Conservation (phyloP, 495 filamentous ascomycete genomes). For the Hapsidospora chrysogenum region DNA sequence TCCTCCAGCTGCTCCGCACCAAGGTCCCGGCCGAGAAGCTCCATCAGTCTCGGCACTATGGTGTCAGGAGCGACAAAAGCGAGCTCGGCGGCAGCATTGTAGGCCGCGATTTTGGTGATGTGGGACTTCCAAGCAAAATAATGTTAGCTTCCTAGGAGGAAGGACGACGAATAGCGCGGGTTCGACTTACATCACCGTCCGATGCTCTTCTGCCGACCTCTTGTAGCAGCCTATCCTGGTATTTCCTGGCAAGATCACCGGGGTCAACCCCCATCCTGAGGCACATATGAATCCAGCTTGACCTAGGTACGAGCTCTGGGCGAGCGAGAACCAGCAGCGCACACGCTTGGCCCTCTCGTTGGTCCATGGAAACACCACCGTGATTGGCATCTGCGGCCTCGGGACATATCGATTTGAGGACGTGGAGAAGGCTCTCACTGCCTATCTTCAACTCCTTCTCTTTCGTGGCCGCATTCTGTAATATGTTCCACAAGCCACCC, state of each 20-base stretch:
- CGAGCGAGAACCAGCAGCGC: conserved; percentile 63
- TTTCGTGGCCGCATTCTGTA: conserved; percentile 38
- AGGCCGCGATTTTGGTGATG: conserved; percentile 48
- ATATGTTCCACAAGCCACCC: conserved; percentile 71
- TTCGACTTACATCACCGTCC: conserved; percentile 16
- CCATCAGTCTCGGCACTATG: conserved; percentile 59
- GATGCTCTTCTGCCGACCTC: conserved; percentile 30
- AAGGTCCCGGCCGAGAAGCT: conserved; percentile 55
- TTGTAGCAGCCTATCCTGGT: conserved; percentile 25
- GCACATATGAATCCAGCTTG: conserved; percentile 78
- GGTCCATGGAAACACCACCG: conserved; percentile 17
- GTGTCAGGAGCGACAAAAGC: conserved; percentile 82
- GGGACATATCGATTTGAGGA: conserved; percentile 57
- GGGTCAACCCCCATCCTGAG: conserved; percentile 67
- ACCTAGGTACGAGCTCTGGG: conserved; percentile 55
- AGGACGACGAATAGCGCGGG: too few species aligned
- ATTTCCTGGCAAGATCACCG: conserved; percentile 47
- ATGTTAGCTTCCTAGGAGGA: too few species aligned
- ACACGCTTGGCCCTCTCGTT: conserved; percentile 47
- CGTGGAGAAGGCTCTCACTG: conserved; percentile 37
- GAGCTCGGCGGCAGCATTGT: conserved; percentile 67
- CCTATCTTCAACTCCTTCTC: conserved; percentile 72
- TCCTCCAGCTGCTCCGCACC: conserved; percentile 43
- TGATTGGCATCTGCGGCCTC: conserved; percentile 20
- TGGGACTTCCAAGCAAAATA: conserved; percentile 29